Conservation (phyloP, 2,329 filamentous ascomycete genomes). For the Ophiosphaerella korrae region DNA sequence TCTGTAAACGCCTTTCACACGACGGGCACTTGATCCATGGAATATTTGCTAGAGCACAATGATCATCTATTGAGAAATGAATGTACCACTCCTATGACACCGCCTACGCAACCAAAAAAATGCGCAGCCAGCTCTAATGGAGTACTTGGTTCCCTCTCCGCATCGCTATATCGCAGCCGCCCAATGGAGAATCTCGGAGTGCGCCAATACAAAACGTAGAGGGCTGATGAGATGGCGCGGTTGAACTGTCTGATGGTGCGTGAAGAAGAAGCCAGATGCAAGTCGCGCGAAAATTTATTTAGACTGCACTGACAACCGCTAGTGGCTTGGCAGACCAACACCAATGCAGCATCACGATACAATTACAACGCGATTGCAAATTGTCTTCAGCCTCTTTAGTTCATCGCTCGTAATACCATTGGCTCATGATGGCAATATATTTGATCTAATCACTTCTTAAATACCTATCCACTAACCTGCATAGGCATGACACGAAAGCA, state of each 20-base stretch:
- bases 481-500: no score
- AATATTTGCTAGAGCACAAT: no score
- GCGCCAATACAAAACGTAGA: slow-evolving; percentile 47
- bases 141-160: slow-evolving; percentile 62
- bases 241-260: slow-evolving; percentile 50
- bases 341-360: no score
- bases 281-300: slow-evolving; percentile 25
- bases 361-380: no score
- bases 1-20: no score
- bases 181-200: slow-evolving; percentile 38
- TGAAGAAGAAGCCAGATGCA: slow-evolving; percentile 21
- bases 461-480: no score
- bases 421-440: no score
- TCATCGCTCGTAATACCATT: no score
- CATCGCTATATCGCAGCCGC: slow-evolving; percentile 64
- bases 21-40: no score
- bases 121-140: slow-evolving; percentile 77
- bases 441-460: no score
- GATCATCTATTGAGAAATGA: neutral
- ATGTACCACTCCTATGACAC: slow-evolving; percentile 86
- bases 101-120: slow-evolving; percentile 72
- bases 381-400: no score
- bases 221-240: slow-evolving; percentile 43
- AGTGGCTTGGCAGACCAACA: neutral
- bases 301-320: neutral